Base-by-base conservation (phyloP, 140 eudicot species). In the Senecio squalidus region DNA sequence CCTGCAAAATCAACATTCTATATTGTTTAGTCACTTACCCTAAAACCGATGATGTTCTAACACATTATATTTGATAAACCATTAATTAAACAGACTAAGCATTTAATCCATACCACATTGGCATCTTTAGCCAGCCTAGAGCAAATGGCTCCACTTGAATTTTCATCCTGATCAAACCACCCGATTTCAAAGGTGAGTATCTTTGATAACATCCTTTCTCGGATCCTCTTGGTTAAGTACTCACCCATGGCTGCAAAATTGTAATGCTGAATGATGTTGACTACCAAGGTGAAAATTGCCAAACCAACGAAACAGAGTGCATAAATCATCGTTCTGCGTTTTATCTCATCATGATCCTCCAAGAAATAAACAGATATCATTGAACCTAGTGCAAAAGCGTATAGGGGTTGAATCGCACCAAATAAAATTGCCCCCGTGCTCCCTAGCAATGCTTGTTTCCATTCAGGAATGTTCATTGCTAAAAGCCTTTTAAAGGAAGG, bases 191-290 rank as follows among this genome's bases (percentile, higher is more conserved):
- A n/a, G 3, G 87, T 82, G 6, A 86, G 79, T 50, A 86, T 79
- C 67, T 77, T 82, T 14, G 91, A 66, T 31, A 85, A 46, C 86
- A 85, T 82, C 38, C 71, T 64, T 64, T 85, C 95, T 10, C 90
- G 61, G 6, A 85, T 68, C 72, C 95, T 82, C 71, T 76, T 85
- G 0, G 95, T 82, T 73, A 85, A 71, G 29, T 78, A 41, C 54
- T 85, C 95, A 15, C 95, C 95, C 82, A 85, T 82, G 71, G 82
- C 80, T 9, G 86, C 95, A 46, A n/a, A n/a, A n/a, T n/a, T n/a
- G n/a, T n/a, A n/a, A n/a, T n/a, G n/a, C n/a, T n/a, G n/a, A n/a
- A n/a, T 27, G 48, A 82, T 25, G 33, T 76, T 85, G 30, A 78
- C 41, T n/a, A 76, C 20, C 43, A 85, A 24, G 0, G 84, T 47